These are phyloP conservation scores for Hypomyces rosellus DNA, from an alignment of 2,329 filamentous ascomycete genomes.

Conservation along the genomic window DNA sequence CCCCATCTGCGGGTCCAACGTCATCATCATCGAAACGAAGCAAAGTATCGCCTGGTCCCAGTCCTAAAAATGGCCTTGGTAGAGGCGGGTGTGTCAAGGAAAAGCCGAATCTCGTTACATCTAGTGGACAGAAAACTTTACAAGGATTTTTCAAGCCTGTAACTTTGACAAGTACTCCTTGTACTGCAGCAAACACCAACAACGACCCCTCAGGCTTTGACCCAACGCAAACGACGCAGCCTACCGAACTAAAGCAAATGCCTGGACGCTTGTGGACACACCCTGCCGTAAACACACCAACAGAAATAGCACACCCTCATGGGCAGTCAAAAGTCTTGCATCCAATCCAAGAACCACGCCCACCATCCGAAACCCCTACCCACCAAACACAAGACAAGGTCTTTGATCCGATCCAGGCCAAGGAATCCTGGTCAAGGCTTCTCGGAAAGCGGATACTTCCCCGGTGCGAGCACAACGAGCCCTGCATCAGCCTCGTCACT, in stretches of 20 bases:
- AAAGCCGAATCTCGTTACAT: too few species aligned
- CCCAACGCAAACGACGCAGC: conserved; percentile 1
- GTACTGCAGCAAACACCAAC: conserved; percentile 9
- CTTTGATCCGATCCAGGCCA: conserved; percentile 64
- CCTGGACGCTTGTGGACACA: neutral
- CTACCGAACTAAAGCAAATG: neutral
- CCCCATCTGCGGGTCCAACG: conserved; percentile 2
- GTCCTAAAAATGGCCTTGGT: too few species aligned
- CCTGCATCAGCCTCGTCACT: conserved; percentile 74
- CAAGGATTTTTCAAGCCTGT: conserved; percentile 71
- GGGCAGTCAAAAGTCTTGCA: neutral
- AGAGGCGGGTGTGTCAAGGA: too few species aligned
- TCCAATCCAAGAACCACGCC: neutral
- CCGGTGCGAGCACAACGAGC: conserved; percentile 80
- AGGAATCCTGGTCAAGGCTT: conserved; percentile 80
- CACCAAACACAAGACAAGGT: conserved; percentile 30
- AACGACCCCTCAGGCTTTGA: conserved; percentile 7
- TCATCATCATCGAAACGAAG: conserved; percentile 4
- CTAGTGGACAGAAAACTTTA: conserved; percentile 48
- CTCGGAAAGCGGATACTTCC: conserved; percentile 70
- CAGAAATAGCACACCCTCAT: neutral
- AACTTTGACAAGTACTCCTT: conserved; percentile 3
- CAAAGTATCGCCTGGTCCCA: neutral
- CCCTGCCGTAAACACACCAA: neutral
- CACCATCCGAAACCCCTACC: neutral